These are phyloP conservation scores for Scheffersomyces insectosa DNA, from an alignment of 1,139 yeast species.

Conservation along the genomic window DNA sequence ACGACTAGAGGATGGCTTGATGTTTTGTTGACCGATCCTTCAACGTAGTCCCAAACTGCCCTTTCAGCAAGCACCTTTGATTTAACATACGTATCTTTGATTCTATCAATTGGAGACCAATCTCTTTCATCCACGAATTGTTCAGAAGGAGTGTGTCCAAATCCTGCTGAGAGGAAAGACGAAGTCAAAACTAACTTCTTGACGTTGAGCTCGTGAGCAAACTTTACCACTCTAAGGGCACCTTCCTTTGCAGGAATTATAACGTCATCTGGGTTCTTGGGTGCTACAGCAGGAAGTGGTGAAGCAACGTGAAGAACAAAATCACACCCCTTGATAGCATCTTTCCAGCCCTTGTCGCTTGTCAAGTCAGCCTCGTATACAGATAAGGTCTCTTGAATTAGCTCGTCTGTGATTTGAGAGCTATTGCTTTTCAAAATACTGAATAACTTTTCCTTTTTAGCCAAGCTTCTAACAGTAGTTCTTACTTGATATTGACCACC, in stretches of 20 bases:
- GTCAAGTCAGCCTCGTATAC: slow-evolving; percentile 13
- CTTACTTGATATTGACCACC: slow-evolving; percentile 8
- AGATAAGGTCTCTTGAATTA: slow-evolving; percentile 1
- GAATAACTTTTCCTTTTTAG: slow-evolving; percentile 1
- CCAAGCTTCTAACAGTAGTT: slow-evolving; percentile 9
- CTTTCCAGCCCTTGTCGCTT: slow-evolving; percentile 13
- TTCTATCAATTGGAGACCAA: slow-evolving; percentile 10
- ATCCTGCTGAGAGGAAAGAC: slow-evolving; percentile 6
- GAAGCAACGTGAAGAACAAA: slow-evolving; percentile 19
- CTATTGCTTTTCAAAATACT: neutral
- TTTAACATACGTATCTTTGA: slow-evolving; percentile 1
- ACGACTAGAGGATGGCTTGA: slow-evolving; percentile 8
- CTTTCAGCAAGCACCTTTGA: slow-evolving; percentile 16
- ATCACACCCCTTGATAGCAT: slow-evolving; percentile 17
- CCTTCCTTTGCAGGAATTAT: slow-evolving; percentile 3
- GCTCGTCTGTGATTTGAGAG: slow-evolving; percentile 1
- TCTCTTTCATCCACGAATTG: slow-evolving; percentile 12
- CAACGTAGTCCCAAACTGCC: slow-evolving; percentile 18
- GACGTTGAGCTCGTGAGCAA: slow-evolving; percentile 19
- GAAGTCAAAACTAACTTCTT: slow-evolving; percentile 8
- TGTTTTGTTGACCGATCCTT: neutral
- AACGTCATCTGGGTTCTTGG: slow-evolving; percentile 8
- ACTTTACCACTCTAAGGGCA: slow-evolving; percentile 14
- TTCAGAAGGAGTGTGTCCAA: slow-evolving; percentile 11
- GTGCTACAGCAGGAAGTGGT: slow-evolving; percentile 12